Conservation (phyloP, 495 filamentous ascomycete genomes). For the Thermothielavioides terrestris region DNA sequence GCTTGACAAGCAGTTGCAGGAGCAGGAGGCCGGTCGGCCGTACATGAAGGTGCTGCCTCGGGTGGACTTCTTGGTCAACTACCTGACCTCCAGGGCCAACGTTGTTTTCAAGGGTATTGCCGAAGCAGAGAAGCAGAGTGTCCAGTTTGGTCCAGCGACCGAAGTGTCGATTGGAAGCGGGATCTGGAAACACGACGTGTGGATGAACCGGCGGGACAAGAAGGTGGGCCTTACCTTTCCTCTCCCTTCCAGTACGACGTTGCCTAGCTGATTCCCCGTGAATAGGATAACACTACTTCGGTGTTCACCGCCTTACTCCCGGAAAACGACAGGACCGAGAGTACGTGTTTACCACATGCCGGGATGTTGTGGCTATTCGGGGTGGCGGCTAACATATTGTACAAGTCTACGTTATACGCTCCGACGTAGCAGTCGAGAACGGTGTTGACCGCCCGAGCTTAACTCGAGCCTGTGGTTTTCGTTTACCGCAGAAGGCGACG, state of each 20-base stretch:
- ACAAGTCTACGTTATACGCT: constrained; percentile 41
- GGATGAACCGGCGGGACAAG: constrained; percentile 11
- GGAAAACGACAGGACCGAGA: constrained; percentile 16
- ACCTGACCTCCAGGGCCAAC: constrained; percentile 32
- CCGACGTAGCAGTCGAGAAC: constrained; percentile 31
- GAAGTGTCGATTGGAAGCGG: constrained; percentile 28
- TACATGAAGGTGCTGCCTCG: constrained; percentile 33
- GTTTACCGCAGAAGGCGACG: constrained; percentile 29
- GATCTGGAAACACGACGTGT: constrained; percentile 34
- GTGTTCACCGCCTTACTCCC: constrained; percentile 31
- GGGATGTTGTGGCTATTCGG: not conserved
- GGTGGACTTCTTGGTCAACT: constrained; percentile 38
- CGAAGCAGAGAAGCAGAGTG: constrained; percentile 45
- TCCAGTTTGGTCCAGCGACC: constrained; percentile 41
- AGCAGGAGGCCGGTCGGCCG: constrained; percentile 30
- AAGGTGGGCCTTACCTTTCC: constrained; percentile 8
- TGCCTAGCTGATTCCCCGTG: constrained; percentile 8
- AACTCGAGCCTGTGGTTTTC: constrained; percentile 27
- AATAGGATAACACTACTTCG: constrained; percentile 23
- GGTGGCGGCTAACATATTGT: constrained; percentile 21
- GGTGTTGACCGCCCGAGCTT: constrained; percentile 31
- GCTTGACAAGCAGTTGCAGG: constrained; percentile 39
- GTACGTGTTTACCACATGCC: constrained; percentile 10
- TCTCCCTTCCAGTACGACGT: not conserved
- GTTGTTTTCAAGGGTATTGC: constrained; percentile 44